A percentile compares a stretch with the other conserved stretches of the same genome.
phyloP scores from a whole-genome alignment of 768 basidiomycete species.

The Lentinula boryana region DNA sequence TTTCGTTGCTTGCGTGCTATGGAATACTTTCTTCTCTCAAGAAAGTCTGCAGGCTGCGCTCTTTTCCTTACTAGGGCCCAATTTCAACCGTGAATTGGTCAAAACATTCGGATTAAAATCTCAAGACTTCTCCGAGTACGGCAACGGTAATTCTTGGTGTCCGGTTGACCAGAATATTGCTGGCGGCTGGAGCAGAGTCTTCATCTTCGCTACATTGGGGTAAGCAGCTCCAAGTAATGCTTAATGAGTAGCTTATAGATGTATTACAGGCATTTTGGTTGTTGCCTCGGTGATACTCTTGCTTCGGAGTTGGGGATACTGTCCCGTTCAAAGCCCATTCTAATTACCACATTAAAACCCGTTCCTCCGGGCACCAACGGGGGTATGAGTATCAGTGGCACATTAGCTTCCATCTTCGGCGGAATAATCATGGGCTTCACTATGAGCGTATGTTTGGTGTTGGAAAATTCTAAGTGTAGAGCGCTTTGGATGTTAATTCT shows the following conservation, averaged over 20 bases:
- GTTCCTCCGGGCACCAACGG: constrained; percentile 94
- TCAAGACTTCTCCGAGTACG: constrained; percentile 8
- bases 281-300: constrained; percentile 87
- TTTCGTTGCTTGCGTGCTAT: constrained; percentile 49
- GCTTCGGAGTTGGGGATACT: constrained; percentile 93
- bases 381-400: constrained; percentile 72
- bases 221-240: constrained; percentile 22
- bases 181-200: constrained; percentile 48
- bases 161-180: constrained; percentile 40
- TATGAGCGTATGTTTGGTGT: constrained; percentile 46
- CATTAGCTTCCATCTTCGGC: constrained; percentile 64
- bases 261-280: constrained; percentile 68
- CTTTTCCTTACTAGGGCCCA: constrained; percentile 20
- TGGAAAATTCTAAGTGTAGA: constrained; percentile 59
- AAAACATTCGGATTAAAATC: constrained; percentile 15
- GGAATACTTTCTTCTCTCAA: constrained; percentile 53
- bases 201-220: constrained; percentile 67
- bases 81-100: constrained; percentile 1
- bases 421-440: constrained; percentile 67
- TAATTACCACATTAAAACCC: constrained; percentile 69
- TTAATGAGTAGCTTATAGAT: constrained; percentile 1
- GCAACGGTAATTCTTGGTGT: constrained; percentile 52
- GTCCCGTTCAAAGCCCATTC: constrained; percentile 56
- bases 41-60: constrained; percentile 32
- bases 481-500: constrained; percentile 29